A percentile compares a stretch with the other conserved stretches of the same genome.
These are phyloP conservation scores for Flueggea neowawraea DNA, from an alignment of 441 rosid species.

Conservation along the genomic window DNA sequence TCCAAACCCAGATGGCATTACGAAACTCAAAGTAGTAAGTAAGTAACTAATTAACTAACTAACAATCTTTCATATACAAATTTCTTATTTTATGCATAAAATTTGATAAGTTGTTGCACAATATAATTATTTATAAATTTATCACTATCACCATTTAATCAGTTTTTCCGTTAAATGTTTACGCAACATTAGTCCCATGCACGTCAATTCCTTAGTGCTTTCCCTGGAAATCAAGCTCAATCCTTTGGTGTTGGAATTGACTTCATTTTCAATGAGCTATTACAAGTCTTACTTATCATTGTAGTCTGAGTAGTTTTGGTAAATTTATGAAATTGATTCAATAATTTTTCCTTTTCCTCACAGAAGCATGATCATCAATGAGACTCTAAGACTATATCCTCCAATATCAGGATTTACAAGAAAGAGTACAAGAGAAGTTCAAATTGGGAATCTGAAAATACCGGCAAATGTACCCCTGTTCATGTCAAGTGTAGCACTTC, in stretches of 20 bases:
- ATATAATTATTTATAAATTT: no score
- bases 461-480: conserved; percentile 9
- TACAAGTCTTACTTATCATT: no score
- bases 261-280: no score
- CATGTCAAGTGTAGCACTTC: conserved; percentile 16
- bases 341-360: neutral
- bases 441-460: conserved; percentile 15
- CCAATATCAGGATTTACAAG: neutral
- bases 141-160: no score
- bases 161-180: no score
- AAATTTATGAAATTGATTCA: neutral
- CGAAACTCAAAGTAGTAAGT: conserved; percentile 18
- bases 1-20: conserved; percentile 10
- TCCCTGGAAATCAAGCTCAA: no score
- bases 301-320: no score
- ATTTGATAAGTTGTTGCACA: no score
- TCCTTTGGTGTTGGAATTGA: no score
- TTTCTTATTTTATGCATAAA: no score
- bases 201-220: no score
- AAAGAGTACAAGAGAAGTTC: neutral
- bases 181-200: no score
- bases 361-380: conserved; percentile 21
- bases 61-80: neutral
- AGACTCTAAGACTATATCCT: conserved; percentile 28
- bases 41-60: neutral